Conservation (phyloP, 768 basidiomycete genomes). For the Serendipita sp. region DNA sequence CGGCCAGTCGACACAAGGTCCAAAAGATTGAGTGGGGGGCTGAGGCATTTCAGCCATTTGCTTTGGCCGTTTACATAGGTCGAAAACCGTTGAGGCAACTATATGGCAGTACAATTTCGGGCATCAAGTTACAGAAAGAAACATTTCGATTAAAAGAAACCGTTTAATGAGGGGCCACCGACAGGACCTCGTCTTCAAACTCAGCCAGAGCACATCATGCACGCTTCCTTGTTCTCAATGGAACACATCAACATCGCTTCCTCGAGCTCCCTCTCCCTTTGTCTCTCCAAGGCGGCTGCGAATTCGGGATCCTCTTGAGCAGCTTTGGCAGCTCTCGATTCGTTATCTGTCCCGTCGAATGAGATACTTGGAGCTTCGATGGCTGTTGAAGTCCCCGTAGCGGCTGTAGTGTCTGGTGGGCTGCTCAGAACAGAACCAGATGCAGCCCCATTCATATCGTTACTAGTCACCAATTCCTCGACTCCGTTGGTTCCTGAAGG, state of each 20-base stretch:
- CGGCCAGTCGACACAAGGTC: too few species aligned
- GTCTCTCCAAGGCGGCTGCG: slow-evolving; percentile 57
- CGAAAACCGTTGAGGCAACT: too few species aligned
- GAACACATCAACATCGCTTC: slow-evolving; percentile 72
- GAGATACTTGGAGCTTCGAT: slow-evolving; percentile 28
- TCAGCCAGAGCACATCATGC: slow-evolving; percentile 65
- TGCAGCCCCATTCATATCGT: slow-evolving; percentile 19
- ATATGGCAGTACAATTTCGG: slow-evolving; percentile 25
- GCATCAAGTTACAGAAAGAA: slow-evolving; percentile 21
- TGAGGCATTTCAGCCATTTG: too few species aligned
- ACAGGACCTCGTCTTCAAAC: neutral
- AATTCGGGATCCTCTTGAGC: slow-evolving; percentile 57
- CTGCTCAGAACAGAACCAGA: slow-evolving; percentile 1
- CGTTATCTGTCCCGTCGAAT: slow-evolving; percentile 23
- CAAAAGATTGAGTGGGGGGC: too few species aligned
- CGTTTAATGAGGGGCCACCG: too few species aligned
- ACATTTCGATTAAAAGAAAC: neutral
- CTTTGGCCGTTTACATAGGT: too few species aligned
- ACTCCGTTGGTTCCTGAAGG: neutral
- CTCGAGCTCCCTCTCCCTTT: slow-evolving; percentile 58
- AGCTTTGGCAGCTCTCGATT: slow-evolving; percentile 25
- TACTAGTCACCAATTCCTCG: slow-evolving; percentile 10
- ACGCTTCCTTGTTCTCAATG: slow-evolving; percentile 87
- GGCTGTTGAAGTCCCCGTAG: neutral
- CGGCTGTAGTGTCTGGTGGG: slow-evolving; percentile 8